Conservation (phyloP, 805 yeast species). For the Myxozyma nipponensis region DNA sequence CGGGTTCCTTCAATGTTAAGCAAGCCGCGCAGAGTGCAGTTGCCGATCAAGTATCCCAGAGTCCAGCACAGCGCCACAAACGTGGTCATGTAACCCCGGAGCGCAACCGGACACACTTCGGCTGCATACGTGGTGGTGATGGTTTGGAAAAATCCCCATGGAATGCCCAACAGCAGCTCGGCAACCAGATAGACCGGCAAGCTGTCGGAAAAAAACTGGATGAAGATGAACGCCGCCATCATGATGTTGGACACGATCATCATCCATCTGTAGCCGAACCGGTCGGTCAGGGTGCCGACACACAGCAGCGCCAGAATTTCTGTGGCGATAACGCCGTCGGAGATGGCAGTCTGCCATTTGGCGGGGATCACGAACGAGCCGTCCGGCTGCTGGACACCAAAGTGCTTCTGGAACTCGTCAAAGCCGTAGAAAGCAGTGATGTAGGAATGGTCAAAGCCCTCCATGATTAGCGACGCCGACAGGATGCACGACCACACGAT, state of each 20-base stretch:
- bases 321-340: slow-evolving; percentile 39
- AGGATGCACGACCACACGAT: slow-evolving; percentile 45
- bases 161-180: slow-evolving; percentile 40
- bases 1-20: neutral
- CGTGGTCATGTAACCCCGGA: slow-evolving; percentile 49
- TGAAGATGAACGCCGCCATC: slow-evolving; percentile 43
- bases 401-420: slow-evolving; percentile 16
- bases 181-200: slow-evolving; percentile 41
- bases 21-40: too few relatives aligned
- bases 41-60: slow-evolving; percentile 54
- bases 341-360: slow-evolving; percentile 33
- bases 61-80: slow-evolving; percentile 52
- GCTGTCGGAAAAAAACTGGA: slow-evolving; percentile 46
- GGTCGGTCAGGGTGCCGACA: slow-evolving; percentile 46
- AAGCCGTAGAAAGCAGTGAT: slow-evolving; percentile 42
- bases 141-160: slow-evolving; percentile 55
- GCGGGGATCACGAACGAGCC: slow-evolving; percentile 23
- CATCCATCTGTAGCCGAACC: slow-evolving; percentile 46
- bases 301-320: slow-evolving; percentile 46
- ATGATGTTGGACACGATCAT: slow-evolving; percentile 38
- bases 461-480: slow-evolving; percentile 46
- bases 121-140: slow-evolving; percentile 52
- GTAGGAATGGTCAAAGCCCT: slow-evolving; percentile 46
- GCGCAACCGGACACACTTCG: slow-evolving; percentile 52
- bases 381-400: slow-evolving; percentile 1